Percentiles rank a stretch among this genome's conserved stretches.
Evolutionary conservation across 441 rosid genomes (phyloP).

Genomic region (Gossypium schwendimanii): DNA sequence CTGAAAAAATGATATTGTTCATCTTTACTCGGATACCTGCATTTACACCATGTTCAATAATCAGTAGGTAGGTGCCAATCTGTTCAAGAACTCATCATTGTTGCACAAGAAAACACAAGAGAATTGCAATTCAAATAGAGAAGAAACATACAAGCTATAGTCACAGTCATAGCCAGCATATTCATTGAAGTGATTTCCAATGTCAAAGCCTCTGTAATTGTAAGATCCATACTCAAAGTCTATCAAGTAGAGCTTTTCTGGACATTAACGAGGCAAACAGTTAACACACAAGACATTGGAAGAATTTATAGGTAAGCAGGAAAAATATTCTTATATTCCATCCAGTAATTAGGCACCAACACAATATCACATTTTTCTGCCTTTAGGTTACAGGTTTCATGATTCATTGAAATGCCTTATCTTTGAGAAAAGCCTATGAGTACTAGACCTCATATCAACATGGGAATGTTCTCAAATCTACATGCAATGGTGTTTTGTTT

Average conservation of each 20-base stretch:
- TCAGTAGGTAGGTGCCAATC: not conserved
- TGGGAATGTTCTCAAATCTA: not conserved
- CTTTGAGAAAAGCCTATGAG: not conserved
- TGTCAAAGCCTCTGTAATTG: constrained; percentile 89
- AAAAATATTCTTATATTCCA: not conserved
- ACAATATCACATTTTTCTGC: not conserved
- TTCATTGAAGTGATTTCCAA: constrained; percentile 95
- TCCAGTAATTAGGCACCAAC: not conserved
- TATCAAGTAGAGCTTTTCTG: constrained; percentile 83
- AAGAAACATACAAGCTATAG: constrained; percentile 59
- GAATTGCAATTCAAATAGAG: constrained; percentile 5
- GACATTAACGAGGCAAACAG: constrained; percentile 21
- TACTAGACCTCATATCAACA: constrained; percentile 1
- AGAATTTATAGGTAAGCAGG: not conserved
- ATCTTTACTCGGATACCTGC: constrained; percentile 76
- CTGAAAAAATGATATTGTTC: constrained; percentile 81
- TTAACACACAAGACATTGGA: constrained; percentile 8
- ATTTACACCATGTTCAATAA: constrained; percentile 20
- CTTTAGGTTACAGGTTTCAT: not conserved
- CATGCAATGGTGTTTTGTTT: not conserved
- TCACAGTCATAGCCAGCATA: constrained; percentile 96
- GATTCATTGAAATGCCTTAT: not conserved
- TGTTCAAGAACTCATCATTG: not conserved
- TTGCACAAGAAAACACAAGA: not conserved
- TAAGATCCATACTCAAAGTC: constrained; percentile 98